A percentile compares a stretch with the other conserved stretches of the same genome.
Conservation (phyloP, 176 grass and related monocot species). For the Microstegium vimineum region DNA sequence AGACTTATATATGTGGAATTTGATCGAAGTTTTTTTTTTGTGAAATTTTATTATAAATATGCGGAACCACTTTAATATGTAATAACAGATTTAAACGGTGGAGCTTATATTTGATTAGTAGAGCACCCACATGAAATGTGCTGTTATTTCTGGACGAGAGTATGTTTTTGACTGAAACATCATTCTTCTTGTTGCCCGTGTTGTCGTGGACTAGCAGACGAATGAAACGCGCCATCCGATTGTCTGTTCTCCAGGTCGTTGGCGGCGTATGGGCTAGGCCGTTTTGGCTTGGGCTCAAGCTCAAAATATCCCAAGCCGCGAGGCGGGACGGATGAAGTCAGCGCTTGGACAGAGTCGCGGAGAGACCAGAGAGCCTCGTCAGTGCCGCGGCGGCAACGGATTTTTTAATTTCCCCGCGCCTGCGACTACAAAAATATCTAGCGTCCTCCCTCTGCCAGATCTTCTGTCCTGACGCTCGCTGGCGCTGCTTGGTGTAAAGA, state of each 20-base stretch:
- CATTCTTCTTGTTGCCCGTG: not conserved
- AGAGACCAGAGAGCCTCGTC: slow-evolving; percentile 14
- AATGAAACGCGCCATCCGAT: not conserved
- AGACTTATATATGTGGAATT: no score
- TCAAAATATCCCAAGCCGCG: not conserved
- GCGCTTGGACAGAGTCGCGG: not conserved
- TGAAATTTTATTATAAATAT: no score
- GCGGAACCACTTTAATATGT: no score
- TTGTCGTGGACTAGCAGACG: not conserved
- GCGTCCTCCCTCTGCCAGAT: not conserved
- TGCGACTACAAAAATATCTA: slow-evolving; percentile 31
- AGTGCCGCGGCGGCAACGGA: not conserved
- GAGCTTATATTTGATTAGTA: no score
- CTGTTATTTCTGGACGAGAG: no score
- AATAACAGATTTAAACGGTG: no score
- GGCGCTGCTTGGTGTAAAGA: not conserved
- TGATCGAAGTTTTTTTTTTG: no score
- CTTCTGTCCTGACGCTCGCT: not conserved
- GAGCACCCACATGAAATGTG: no score
- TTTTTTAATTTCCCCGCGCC: slow-evolving; percentile 1
- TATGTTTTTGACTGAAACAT: not conserved
- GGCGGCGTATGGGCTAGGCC: not conserved
- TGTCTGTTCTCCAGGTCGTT: not conserved
- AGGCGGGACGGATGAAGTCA: not conserved
- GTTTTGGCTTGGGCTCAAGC: not conserved